Evolutionary conservation across 2,329 filamentous ascomycete species (phyloP).

Genomic region (Penicillium sp.): DNA sequence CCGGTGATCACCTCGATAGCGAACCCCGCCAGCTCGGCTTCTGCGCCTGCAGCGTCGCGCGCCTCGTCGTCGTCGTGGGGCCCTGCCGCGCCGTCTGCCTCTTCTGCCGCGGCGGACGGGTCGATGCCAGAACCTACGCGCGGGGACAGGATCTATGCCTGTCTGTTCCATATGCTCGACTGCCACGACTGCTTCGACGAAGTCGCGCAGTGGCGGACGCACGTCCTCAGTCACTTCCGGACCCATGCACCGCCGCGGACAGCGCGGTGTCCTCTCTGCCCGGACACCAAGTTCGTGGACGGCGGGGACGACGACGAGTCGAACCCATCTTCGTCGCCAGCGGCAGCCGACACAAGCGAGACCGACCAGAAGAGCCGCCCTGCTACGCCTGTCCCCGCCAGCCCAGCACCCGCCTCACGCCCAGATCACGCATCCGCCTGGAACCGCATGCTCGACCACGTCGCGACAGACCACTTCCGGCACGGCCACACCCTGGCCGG

Average conservation of each 20-base stretch:
- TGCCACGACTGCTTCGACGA: constrained; percentile 43
- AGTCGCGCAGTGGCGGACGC: constrained; percentile 41
- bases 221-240: constrained; percentile 47
- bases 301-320: constrained; percentile 3
- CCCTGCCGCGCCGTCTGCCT: constrained; percentile 12
- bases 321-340: not conserved
- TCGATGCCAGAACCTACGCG: not conserved
- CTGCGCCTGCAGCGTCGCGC: constrained; percentile 9
- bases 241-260: constrained; percentile 39
- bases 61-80: constrained; percentile 28
- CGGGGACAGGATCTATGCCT: constrained; percentile 29
- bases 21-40: not conserved
- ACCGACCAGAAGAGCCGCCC: no score
- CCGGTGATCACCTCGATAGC: constrained; percentile 9
- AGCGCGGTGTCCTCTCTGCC: constrained; percentile 47
- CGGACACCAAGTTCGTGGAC: constrained; percentile 23
- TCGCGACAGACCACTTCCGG: constrained; percentile 42
- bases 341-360: not conserved
- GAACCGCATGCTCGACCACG: constrained; percentile 44
- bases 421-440: constrained; percentile 32
- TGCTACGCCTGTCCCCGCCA: not conserved
- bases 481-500: constrained; percentile 42
- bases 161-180: constrained; percentile 47
- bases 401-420: not conserved
- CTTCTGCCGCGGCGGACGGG: constrained; percentile 4